These are phyloP conservation scores for Phaeotremella skinneri DNA, from an alignment of 768 basidiomycete genomes.

Conservation along the genomic window DNA sequence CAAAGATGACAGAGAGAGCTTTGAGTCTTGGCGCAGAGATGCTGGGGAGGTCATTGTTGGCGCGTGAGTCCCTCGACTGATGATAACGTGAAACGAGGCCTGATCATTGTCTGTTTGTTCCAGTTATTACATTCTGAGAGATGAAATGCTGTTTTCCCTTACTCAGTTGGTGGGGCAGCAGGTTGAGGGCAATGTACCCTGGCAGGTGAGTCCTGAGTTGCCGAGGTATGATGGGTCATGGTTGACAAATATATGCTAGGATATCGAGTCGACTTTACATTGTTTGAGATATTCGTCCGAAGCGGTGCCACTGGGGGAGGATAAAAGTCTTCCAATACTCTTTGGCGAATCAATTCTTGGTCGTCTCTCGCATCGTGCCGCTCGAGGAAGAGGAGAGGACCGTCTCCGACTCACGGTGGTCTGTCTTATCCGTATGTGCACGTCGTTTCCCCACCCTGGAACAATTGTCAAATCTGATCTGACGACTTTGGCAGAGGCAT, in stretches of 20 bases:
- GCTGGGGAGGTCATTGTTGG: conserved; percentile 51
- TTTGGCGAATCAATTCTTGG: conserved; percentile 73
- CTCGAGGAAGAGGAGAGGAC: conserved; percentile 50
- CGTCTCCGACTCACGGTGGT: conserved; percentile 73
- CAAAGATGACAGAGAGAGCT: conserved; percentile 43
- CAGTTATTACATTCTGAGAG: conserved; percentile 75
- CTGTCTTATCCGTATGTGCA: conserved; percentile 66
- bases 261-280: conserved; percentile 80
- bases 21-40: conserved; percentile 48
- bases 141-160: conserved; percentile 74
- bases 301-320: conserved; percentile 66
- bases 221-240: conserved; percentile 2
- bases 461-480: too few relatives aligned
- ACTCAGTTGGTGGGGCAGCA: conserved; percentile 63
- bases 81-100: neutral
- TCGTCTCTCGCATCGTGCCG: conserved; percentile 56
- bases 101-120: neutral
- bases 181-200: conserved; percentile 54
- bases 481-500: conserved; percentile 49
- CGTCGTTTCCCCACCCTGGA: neutral
- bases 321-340: conserved; percentile 54
- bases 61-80: conserved; percentile 33
- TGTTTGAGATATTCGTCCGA: conserved; percentile 85
- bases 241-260: conserved; percentile 61
- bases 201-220: conserved; percentile 71